Base-by-base conservation (phyloP, 1,284 basidiomycete genomes). In the Coniferiporia sulphurascens region DNA sequence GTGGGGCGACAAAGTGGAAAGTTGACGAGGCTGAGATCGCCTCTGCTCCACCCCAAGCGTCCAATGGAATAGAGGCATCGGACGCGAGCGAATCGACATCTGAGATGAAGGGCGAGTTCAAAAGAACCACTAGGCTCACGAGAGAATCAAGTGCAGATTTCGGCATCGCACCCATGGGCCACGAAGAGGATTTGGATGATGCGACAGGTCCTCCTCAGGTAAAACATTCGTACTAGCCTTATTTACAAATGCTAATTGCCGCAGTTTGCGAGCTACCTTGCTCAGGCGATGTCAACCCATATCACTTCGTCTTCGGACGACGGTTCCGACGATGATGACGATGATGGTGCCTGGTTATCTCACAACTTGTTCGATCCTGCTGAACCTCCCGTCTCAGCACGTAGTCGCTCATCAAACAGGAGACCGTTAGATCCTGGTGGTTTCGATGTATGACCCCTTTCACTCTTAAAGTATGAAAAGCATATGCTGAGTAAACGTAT, bases 261-360 rank as follows among this genome's bases (percentile, higher is more conserved):
- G 27, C 66, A 91, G 88, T 91, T 91, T 70, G 84, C 87, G 45
- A 78, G 83, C 19, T 92, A 91, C 66, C 74, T 89, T 48, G 83
- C 83, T 3, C 83, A 87, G 64, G 87, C 91, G 66, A 86, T 91
- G 67, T 81, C 84, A 62, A 75, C 81, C 9, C 72, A 80, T 45
- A 84, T 85, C 56, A 78, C 79, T 48, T 76, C 76, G 54, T 75
- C 78, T 3, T 67, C 68, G 0, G 74, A 74, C 54, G 75, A 73
- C n/a, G 75, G 74, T 48, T 72, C 74, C 5, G 87, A 89, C 27
- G 81, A 83, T 21, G 87, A 89, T 9, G 86, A 87, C 3, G 83
- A 85, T 1, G 84, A 85, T 13, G 80, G 82, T 5, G 88, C 87
- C 0, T 92, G 91, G 90, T 72, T 92, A 32, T 78, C 87, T 1